Percentiles rank a stretch among this genome's conserved stretches.
Conservation (phyloP, 1,284 basidiomycete species). For the Trichosporon coremiiforme region DNA sequence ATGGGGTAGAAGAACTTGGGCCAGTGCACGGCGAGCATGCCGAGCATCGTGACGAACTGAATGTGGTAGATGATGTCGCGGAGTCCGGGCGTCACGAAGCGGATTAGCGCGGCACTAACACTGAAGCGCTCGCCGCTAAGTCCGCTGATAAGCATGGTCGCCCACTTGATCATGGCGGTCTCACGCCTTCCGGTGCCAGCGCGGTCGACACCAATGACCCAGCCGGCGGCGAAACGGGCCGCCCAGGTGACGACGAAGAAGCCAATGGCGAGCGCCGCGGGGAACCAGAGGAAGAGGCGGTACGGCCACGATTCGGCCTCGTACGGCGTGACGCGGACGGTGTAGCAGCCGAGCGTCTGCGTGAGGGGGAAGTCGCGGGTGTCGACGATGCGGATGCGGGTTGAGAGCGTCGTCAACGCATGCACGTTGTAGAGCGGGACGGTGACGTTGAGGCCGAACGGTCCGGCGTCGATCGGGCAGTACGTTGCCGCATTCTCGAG, state of each 20-base stretch:
- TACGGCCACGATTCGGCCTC: constrained; percentile 68
- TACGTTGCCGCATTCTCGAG: constrained; percentile 61
- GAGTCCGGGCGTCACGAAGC: constrained; percentile 90
- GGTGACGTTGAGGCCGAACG: constrained; percentile 76
- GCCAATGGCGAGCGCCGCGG: constrained; percentile 71
- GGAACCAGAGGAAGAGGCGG: constrained; percentile 76
- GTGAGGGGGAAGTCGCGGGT: constrained; percentile 62
- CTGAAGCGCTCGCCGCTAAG: constrained; percentile 87
- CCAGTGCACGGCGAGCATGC: constrained; percentile 93
- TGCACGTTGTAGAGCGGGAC: constrained; percentile 72
- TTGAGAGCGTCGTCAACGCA: constrained; percentile 78
- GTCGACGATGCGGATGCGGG: constrained; percentile 83
- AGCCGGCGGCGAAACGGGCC: constrained; percentile 79
- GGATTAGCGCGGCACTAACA: constrained; percentile 77
- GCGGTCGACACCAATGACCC: constrained; percentile 58
- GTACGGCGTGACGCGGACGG: constrained; percentile 77
- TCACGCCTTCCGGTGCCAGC: constrained; percentile 36
- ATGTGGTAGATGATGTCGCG: constrained; percentile 90
- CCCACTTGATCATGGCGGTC: constrained; percentile 61
- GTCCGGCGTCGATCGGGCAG: constrained; percentile 73
- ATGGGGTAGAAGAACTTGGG: constrained; percentile 87
- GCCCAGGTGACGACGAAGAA: constrained; percentile 79
- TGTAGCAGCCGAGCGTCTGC: constrained; percentile 77
- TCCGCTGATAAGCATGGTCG: constrained; percentile 86
- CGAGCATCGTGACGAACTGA: constrained; percentile 72